Evolutionary conservation across 2,329 filamentous ascomycete species (phyloP).

Genomic region (Acarospora socialis): DNA sequence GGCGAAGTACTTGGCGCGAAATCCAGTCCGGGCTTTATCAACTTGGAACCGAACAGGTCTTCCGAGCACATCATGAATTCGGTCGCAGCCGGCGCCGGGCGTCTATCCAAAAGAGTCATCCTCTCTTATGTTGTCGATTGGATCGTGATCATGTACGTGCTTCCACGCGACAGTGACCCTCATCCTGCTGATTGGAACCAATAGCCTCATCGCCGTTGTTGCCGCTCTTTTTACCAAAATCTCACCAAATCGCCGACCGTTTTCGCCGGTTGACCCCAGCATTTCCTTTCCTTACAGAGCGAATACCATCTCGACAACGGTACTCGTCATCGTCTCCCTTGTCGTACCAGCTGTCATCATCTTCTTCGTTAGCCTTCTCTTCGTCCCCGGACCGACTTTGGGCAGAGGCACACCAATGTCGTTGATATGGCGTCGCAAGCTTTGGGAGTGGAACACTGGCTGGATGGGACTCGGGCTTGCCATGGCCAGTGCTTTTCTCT

Average conservation of each 20-base stretch:
- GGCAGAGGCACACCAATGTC: constrained; percentile 44
- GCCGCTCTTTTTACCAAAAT: constrained; percentile 43
- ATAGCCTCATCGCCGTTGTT: constrained; percentile 41
- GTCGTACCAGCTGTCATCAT: constrained; percentile 54
- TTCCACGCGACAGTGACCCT: not conserved
- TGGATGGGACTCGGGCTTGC: constrained; percentile 70
- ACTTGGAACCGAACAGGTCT: no score
- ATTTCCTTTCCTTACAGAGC: constrained; percentile 66
- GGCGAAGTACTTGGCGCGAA: no score
- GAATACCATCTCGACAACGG: constrained; percentile 51
- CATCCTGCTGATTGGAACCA: not conserved
- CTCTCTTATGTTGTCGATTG: constrained; percentile 62
- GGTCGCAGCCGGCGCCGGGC: no score
- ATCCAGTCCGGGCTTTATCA: no score
- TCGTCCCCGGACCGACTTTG: constrained; percentile 60
- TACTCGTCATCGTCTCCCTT: constrained; percentile 50
- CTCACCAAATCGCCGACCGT: constrained; percentile 53
- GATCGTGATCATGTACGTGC: constrained; percentile 46
- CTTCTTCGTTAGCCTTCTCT: constrained; percentile 48
- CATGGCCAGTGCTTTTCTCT: constrained; percentile 57
- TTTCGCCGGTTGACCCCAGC: constrained; percentile 56
- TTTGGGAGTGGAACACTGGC: constrained; percentile 82
- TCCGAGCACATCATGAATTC: no score
- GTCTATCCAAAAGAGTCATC: constrained; percentile 40
- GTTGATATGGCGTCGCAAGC: constrained; percentile 62